These are phyloP conservation scores for Salix udensis DNA, from an alignment of 345 rosid species.

Conservation along the genomic window DNA sequence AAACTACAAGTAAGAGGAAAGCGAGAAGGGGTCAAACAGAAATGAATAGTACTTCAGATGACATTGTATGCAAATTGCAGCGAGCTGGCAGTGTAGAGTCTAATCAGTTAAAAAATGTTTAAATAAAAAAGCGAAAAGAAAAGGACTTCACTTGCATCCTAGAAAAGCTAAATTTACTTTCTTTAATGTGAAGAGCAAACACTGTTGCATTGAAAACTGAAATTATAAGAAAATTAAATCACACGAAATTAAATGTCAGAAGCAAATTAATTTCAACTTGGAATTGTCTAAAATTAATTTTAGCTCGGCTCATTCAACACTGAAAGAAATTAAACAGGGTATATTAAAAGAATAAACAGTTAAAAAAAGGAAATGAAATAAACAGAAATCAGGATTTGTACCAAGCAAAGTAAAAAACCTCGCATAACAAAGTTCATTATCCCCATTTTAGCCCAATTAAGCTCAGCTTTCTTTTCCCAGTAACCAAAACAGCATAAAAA, in stretches of 20 bases:
- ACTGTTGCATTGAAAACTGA: not conserved
- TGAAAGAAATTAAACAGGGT: not conserved
- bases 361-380: not conserved
- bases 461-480: not conserved
- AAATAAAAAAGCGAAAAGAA: not conserved
- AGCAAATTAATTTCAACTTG: not conserved
- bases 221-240: not conserved
- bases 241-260: not conserved
- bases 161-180: not conserved
- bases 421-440: not conserved
- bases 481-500: not conserved
- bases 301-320: not conserved
- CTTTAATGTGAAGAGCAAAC: not conserved
- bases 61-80: not conserved
- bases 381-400: not conserved
- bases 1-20: conserved; percentile 3
- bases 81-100: not conserved
- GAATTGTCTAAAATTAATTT: not conserved
- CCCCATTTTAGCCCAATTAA: not conserved
- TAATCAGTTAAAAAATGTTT: not conserved
- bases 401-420: not conserved
- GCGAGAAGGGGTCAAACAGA: not conserved
- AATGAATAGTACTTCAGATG: not conserved
- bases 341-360: not conserved
- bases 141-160: not conserved